Evolutionary conservation across 148 eudicot genomes (phyloP).

Genomic region (Cornus florida): DNA sequence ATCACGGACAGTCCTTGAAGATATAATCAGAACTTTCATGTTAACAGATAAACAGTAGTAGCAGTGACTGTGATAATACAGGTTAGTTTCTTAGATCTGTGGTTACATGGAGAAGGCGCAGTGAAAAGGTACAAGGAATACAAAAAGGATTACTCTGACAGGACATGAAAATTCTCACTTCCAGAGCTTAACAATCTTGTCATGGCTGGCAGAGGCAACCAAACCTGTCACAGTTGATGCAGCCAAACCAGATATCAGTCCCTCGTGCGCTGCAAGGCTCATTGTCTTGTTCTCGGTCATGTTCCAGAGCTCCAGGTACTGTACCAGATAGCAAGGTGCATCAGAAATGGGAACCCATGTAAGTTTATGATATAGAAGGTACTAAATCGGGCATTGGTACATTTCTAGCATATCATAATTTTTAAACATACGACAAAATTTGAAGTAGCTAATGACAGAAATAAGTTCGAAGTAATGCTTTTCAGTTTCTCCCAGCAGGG

Average conservation of each 20-base stretch:
- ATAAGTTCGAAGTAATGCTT: too few species aligned
- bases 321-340: constrained; percentile 5
- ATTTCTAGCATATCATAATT: too few species aligned
- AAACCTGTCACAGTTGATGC: constrained; percentile 58
- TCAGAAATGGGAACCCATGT: background rate
- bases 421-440: too few species aligned
- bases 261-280: constrained; percentile 74
- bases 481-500: too few species aligned
- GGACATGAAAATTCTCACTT: constrained; percentile 29
- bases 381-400: background rate
- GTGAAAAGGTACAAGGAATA: background rate
- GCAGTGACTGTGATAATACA: background rate
- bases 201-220: constrained; percentile 91
- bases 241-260: constrained; percentile 67
- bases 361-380: background rate
- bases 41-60: background rate
- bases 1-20: background rate
- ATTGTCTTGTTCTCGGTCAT: constrained; percentile 82
- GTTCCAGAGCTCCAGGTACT: constrained; percentile 96
- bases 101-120: background rate
- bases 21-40: background rate
- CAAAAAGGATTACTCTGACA: background rate
- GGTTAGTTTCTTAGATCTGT: background rate
- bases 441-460: too few species aligned
- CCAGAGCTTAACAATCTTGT: constrained; percentile 85